phyloP scores from a whole-genome alignment of 306 rosid species.

The Vigna trinervia region DNA sequence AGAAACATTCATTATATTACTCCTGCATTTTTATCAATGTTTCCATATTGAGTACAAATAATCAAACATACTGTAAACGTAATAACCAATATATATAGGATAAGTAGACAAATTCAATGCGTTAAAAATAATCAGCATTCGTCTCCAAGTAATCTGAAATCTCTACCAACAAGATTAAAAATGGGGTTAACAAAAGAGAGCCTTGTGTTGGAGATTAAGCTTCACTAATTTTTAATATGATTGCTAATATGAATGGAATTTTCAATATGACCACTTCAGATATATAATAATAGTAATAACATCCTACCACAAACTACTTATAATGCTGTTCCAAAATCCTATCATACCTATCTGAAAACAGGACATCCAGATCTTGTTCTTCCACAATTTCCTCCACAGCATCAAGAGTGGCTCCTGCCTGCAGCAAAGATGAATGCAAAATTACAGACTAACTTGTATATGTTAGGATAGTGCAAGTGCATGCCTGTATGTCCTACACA shows the following conservation, averaged over 20 bases:
- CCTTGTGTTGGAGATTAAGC: constrained; percentile 25
- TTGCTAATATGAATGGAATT: not conserved
- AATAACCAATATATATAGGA: constrained; percentile 35
- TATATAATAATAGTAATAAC: constrained; percentile 24
- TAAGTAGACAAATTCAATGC: constrained; percentile 3
- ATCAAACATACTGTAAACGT: constrained; percentile 29
- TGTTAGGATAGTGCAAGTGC: not conserved
- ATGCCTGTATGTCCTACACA: constrained; percentile 20
- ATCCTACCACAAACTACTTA: constrained; percentile 25
- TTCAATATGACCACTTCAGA: constrained; percentile 15
- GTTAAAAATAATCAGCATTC: not conserved
- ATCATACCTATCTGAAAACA: constrained; percentile 61
- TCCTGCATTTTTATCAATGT: constrained; percentile 62
- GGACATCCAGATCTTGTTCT: constrained; percentile 74
- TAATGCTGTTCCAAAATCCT: constrained; percentile 33
- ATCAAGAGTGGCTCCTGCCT: constrained; percentile 82
- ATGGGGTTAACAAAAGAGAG: constrained; percentile 13
- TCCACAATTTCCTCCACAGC: constrained; percentile 78
- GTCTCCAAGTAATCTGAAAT: constrained; percentile 32
- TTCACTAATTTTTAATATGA: constrained; percentile 6
- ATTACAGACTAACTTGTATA: constrained; percentile 34
- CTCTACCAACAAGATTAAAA: constrained; percentile 8
- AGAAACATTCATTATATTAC: constrained; percentile 64
- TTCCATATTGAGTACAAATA: constrained; percentile 34
- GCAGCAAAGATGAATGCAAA: constrained; percentile 43